These are phyloP conservation scores for Cutaneotrichosporon sp. DNA, from an alignment of 1,284 basidiomycete species.

Conservation along the genomic window DNA sequence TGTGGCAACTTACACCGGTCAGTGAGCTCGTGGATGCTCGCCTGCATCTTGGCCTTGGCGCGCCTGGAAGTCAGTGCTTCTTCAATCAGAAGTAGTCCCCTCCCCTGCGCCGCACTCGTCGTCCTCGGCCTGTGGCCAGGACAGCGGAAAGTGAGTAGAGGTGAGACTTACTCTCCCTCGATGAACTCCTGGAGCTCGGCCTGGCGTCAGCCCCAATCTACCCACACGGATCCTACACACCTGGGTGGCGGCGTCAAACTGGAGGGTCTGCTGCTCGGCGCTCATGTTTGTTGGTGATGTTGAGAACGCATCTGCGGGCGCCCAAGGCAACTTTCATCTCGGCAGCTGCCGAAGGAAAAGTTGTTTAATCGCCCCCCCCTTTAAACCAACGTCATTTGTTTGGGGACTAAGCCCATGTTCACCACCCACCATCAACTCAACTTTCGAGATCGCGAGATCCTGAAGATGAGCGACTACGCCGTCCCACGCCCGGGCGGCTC, in stretches of 20 bases:
- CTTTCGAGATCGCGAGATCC: no score
- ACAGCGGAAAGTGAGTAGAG: no score
- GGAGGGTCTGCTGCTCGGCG: conserved; percentile 21
- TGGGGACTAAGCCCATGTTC: neutral
- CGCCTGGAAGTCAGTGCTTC: conserved; percentile 51
- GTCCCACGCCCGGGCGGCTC: conserved; percentile 71
- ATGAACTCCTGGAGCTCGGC: conserved; percentile 80
- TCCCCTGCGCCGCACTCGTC: no score
- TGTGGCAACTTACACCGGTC: no score
- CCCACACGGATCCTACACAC: conserved; percentile 44
- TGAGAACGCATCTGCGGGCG: neutral
- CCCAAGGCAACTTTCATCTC: neutral
- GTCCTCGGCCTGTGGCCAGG: no score
- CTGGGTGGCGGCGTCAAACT: conserved; percentile 72
- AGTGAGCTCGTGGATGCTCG: conserved; percentile 51
- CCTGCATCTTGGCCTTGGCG: conserved; percentile 72
- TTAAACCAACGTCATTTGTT: neutral
- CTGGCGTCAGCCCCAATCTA: conserved; percentile 51
- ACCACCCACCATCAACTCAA: neutral
- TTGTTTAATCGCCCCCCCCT: neutral
- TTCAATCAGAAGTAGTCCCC: no score
- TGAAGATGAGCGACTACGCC: conserved; percentile 66
- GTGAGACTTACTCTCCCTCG: conserved; percentile 59
- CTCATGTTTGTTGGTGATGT: neutral
- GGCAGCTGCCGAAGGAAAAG: neutral